phyloP scores from a whole-genome alignment of 2,329 filamentous ascomycete genomes.

The Fusarium sororula region DNA sequence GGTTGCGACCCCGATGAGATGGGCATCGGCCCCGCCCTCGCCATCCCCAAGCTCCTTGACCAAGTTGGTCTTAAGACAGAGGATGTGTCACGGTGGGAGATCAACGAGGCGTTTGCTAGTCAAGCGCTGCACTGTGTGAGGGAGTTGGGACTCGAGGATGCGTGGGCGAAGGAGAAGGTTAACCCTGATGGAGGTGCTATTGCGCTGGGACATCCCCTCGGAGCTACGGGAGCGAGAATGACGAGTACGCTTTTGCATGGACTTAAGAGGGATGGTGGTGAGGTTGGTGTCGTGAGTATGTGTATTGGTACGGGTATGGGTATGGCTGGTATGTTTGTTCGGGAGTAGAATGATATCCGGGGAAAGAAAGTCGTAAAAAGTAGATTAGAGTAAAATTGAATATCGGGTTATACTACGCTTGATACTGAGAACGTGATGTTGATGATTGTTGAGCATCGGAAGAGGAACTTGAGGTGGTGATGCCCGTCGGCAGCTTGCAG shows the following conservation, averaged over 20 bases:
- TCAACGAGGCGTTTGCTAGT: conserved; percentile 84
- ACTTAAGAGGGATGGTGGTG: conserved; percentile 72
- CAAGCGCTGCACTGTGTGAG: conserved; percentile 77
- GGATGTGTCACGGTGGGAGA: conserved; percentile 88
- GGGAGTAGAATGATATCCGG: conserved; percentile 23
- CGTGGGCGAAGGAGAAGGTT: conserved; percentile 72
- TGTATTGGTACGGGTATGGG: conserved; percentile 73
- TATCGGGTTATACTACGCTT: background rate
- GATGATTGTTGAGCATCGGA: background rate
- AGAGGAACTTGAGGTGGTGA: background rate
- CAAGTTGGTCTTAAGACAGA: conserved; percentile 71
- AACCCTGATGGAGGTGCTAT: conserved; percentile 96
- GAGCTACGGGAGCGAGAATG: conserved; percentile 87
- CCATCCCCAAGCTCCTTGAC: conserved; percentile 82
- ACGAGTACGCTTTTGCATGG: conserved; percentile 75
- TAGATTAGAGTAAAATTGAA: background rate
- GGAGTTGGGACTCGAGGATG: conserved; percentile 71
- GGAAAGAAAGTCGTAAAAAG: background rate
- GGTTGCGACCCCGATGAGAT: conserved; percentile 92
- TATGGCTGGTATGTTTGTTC: conserved; percentile 40
- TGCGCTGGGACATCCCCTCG: conserved; percentile 90
- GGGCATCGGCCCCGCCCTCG: conserved; percentile 88
- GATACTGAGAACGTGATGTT: background rate
- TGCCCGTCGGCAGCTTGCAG: background rate
- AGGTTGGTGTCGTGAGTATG: conserved; percentile 90